phyloP scores from a whole-genome alignment of 495 filamentous ascomycete genomes.

The Barbatosphaeria neglecta region DNA sequence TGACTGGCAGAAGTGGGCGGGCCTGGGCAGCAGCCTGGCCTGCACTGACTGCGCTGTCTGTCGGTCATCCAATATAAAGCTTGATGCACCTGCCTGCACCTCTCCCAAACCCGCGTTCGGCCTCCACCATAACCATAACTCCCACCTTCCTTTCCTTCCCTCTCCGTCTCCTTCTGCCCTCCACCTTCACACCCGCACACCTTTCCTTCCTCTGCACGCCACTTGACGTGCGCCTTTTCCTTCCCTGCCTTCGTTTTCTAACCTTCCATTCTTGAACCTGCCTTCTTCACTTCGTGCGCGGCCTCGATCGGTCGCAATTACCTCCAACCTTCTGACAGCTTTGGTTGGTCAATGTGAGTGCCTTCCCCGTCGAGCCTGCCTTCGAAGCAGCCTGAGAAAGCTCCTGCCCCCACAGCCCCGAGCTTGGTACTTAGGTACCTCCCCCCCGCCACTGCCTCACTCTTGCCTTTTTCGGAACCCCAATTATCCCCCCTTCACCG shows the following conservation, averaged over 20 bases:
- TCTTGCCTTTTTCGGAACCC: too few relatives aligned
- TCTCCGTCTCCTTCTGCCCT: too few relatives aligned
- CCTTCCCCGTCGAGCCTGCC: neutral
- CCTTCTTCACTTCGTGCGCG: conserved; percentile 1
- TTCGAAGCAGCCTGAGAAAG: too few relatives aligned
- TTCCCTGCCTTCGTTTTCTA: conserved; percentile 3
- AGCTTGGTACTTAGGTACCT: too few relatives aligned
- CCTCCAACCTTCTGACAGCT: neutral
- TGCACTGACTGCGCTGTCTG: too few relatives aligned
- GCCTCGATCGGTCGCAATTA: conserved; percentile 7
- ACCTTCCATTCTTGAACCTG: neutral
- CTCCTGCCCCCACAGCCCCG: too few relatives aligned
- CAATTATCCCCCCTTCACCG: too few relatives aligned
- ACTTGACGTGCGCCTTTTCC: conserved; percentile 2
- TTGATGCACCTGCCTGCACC: neutral
- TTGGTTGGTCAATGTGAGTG: neutral
- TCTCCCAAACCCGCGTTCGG: neutral
- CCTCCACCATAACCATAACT: neutral
- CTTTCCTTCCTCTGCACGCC: conserved; percentile 3
- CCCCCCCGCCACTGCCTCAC: too few relatives aligned
- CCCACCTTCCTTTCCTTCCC: neutral
- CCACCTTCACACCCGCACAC: neutral
- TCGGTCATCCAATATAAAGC: neutral
- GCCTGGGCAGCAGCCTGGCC: too few relatives aligned
- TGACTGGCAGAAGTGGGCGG: too few relatives aligned